Percentiles rank a stretch among this genome's conserved stretches.
Conservation (phyloP, 1,284 basidiomycete genomes). For the Anthracocystis panici-leucophaei region DNA sequence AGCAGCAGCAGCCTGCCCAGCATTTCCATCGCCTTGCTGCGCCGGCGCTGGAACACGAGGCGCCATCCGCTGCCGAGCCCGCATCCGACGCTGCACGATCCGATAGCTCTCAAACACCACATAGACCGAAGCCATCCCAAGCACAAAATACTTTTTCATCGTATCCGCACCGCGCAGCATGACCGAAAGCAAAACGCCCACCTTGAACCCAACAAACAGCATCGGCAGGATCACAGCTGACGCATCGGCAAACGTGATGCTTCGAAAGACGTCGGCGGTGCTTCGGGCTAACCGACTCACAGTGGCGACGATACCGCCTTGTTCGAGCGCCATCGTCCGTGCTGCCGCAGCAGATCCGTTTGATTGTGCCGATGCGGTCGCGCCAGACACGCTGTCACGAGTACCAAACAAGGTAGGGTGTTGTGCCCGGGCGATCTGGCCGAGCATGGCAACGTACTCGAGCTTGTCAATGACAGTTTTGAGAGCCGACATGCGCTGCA, state of each 20-base stretch:
- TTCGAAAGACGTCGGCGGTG: not conserved
- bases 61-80: constrained; percentile 19
- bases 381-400: not conserved
- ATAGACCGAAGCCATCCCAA: constrained; percentile 40
- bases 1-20: not conserved
- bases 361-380: not conserved
- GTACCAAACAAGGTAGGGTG: not conserved
- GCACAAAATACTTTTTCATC: constrained; percentile 45
- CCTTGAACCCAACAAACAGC: constrained; percentile 51
- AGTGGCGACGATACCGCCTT: constrained; percentile 1
- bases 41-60: not conserved
- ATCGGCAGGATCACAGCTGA: constrained; percentile 39
- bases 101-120: constrained; percentile 46
- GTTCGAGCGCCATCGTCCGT: constrained; percentile 11
- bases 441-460: constrained; percentile 36
- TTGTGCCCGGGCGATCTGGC: constrained; percentile 12
- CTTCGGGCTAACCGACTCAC: not conserved
- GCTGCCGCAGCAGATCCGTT: constrained; percentile 1
- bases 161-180: constrained; percentile 43
- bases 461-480: constrained; percentile 33
- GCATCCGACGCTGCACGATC: constrained; percentile 33
- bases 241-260: constrained; percentile 33
- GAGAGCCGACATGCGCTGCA: constrained; percentile 30
- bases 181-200: constrained; percentile 53
- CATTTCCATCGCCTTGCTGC: not conserved